These are phyloP conservation scores for Sarcomyxa edulis DNA, from an alignment of 768 basidiomycete species.

Conservation along the genomic window DNA sequence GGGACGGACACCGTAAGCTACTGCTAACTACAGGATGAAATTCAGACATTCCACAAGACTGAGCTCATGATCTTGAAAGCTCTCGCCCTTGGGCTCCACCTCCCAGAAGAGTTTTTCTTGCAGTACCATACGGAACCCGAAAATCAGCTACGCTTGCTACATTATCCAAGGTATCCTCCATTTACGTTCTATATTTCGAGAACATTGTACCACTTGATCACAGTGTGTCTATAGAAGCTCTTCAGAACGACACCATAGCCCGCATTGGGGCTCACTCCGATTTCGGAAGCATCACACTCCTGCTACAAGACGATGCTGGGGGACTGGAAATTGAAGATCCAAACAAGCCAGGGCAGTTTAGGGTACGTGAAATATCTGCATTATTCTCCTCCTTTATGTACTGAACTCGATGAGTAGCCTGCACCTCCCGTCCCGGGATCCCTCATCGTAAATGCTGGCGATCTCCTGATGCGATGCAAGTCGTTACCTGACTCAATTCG, in stretches of 20 bases:
- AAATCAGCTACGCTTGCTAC: constrained; percentile 53
- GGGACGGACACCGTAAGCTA: constrained; percentile 11
- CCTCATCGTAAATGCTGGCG: constrained; percentile 46
- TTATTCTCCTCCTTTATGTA: no score
- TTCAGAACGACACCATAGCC: constrained; percentile 30
- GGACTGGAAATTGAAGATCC: constrained; percentile 62
- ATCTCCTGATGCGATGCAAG: constrained; percentile 45
- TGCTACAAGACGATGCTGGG: constrained; percentile 57
- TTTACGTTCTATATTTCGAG: not conserved
- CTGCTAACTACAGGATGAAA: not conserved
- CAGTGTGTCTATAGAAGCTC: constrained; percentile 25
- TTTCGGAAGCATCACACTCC: constrained; percentile 50
- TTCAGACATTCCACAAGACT: constrained; percentile 34
- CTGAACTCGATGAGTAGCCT: constrained; percentile 15
- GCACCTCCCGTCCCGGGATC: constrained; percentile 40
- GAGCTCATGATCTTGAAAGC: constrained; percentile 41
- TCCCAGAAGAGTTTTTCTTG: constrained; percentile 40
- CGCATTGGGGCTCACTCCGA: constrained; percentile 50
- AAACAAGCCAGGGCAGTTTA: constrained; percentile 34
- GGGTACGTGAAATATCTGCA: constrained; percentile 14
- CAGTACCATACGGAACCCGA: constrained; percentile 35
- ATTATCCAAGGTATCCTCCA: constrained; percentile 41
- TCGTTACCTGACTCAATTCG: not conserved
- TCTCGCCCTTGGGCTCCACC: constrained; percentile 39
- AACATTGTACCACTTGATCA: not conserved